These are phyloP conservation scores for Phaeosphaeria sp. DNA, from an alignment of 2,329 filamentous ascomycete genomes.

Conservation along the genomic window DNA sequence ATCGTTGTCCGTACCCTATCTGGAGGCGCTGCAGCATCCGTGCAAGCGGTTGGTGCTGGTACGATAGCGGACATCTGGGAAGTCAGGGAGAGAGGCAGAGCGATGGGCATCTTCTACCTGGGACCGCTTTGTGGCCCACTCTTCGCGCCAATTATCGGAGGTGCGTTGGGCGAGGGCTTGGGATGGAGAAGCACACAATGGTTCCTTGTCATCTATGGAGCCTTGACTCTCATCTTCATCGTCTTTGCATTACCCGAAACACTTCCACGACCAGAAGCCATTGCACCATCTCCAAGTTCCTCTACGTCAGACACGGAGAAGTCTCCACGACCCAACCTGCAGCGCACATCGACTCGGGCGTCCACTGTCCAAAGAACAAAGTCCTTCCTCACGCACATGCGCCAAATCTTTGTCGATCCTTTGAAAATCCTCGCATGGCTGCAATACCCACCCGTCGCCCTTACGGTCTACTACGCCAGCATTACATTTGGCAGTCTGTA, in stretches of 20 bases:
- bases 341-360: constrained; percentile 40
- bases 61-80: constrained; percentile 50
- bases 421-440: constrained; percentile 48
- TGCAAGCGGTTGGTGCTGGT: constrained; percentile 48
- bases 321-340: constrained; percentile 20
- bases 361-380: constrained; percentile 43
- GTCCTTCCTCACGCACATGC: constrained; percentile 30
- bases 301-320: constrained; percentile 9
- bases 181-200: constrained; percentile 50
- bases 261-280: constrained; percentile 1
- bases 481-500: constrained; percentile 50
- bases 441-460: constrained; percentile 45
- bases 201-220: constrained; percentile 49
- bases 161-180: constrained; percentile 37
- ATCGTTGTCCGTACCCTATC: constrained; percentile 44
- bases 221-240: constrained; percentile 38
- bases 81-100: constrained; percentile 43
- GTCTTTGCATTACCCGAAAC: constrained; percentile 44
- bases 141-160: constrained; percentile 49
- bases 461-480: constrained; percentile 49
- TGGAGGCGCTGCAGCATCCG: constrained; percentile 47
- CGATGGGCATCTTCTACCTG: constrained; percentile 50
- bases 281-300: neutral
- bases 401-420: constrained; percentile 48
- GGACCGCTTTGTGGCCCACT: constrained; percentile 48